Evolutionary conservation across 306 rosid genomes (phyloP), one percentile per base, ranked within the genome.

Genomic region (Mimosa bimucronata): DNA sequence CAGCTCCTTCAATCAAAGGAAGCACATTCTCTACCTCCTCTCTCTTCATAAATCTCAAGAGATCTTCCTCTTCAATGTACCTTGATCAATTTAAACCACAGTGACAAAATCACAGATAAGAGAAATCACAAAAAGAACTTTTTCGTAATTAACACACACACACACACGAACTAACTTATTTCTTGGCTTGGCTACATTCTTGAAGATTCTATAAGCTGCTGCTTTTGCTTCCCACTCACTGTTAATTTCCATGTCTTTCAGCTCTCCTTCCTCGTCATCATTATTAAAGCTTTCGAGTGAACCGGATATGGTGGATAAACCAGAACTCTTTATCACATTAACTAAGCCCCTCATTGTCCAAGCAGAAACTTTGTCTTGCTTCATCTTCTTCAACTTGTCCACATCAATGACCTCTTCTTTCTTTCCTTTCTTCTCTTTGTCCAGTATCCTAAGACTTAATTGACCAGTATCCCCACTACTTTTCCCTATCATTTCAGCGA

Each of bases 331-430:
- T 25, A 94, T 88, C 42, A 88, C 97, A 85, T 85, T 79, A 76
- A 92, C 75, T 75, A 94, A 84, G 21, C 91, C 94, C 84, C 82
- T 92, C 94, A 94, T 87, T 6, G 98, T 94, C 97, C 94, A 94
- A 85, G 97, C 92, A 52, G 97, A 94, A 84, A 94, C 84, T 34
- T 82, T 92, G 78, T 79, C 95, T 73, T 84, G 92, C 74, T 89
- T 92, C 91, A 90, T 91, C 76, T 87, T 91, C 61, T 88, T 87
- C 13, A 94, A 92, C 87, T 86, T 91, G 16, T 92, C 97, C 0
- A 94, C 92, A 85, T 94, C 95, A 79, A 92, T 91, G 53, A 91
- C 97, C 79, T 92, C 90, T 85, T 89, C 81, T 88, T 88, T 37
- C 82, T 79, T 46, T 80, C 87, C 74, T 80, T 72, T 69, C 0